Percentiles rank a stretch among this genome's conserved stretches.
Conservation (phyloP, 345 rosid species). For the Diplotaxis tenuifolia region DNA sequence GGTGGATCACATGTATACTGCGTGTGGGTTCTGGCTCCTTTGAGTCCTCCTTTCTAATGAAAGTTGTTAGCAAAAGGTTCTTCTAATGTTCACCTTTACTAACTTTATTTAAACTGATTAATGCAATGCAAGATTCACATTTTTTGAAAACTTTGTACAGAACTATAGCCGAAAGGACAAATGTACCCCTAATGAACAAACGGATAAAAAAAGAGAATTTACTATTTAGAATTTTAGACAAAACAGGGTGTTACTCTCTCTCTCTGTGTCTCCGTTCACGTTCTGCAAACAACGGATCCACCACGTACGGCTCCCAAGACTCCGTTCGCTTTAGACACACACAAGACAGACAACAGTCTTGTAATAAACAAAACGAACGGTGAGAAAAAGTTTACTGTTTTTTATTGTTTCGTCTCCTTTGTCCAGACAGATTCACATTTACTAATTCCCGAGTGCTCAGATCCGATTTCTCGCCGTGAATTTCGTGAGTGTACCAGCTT, state of each 20-base stretch:
- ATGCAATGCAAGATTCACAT: background rate
- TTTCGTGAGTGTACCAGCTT: conserved; percentile 15
- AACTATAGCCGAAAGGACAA: background rate
- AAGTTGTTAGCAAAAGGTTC: background rate
- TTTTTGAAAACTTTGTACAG: background rate
- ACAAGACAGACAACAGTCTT: background rate
- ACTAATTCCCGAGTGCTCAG: conserved; percentile 11
- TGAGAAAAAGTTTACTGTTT: background rate
- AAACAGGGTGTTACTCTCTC: conserved; percentile 1
- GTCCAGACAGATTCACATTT: conserved; percentile 26
- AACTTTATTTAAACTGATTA: no score
- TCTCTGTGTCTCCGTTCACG: conserved; percentile 25
- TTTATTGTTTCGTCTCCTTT: background rate
- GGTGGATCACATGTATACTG: background rate
- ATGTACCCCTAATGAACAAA: background rate
- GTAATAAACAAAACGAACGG: background rate
- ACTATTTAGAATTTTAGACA: background rate
- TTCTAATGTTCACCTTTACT: background rate
- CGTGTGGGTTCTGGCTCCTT: background rate
- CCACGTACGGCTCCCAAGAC: conserved; percentile 35
- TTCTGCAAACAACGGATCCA: conserved; percentile 32
- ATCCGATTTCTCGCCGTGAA: conserved; percentile 33
- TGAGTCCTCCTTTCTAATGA: background rate
- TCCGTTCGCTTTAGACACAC: conserved; percentile 24
- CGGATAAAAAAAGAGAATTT: background rate